Percentiles rank a stretch among this genome's conserved stretches.
Conservation (phyloP, 2,329 filamentous ascomycete species). For the Fusarium newnesense region DNA sequence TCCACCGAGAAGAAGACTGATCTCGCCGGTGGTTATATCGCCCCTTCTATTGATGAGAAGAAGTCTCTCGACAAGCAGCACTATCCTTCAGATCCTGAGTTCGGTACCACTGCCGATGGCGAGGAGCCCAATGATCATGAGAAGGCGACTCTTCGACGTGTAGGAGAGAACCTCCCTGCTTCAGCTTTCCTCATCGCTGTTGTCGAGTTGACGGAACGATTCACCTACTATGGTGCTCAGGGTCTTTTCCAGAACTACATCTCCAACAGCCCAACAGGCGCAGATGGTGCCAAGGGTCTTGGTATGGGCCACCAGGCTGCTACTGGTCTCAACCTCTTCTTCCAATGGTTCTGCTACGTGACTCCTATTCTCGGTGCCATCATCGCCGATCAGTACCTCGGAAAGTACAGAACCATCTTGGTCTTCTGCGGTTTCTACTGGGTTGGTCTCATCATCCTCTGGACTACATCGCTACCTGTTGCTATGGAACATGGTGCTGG, state of each 20-base stretch:
- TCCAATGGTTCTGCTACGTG: conserved; percentile 62
- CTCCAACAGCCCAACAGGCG: conserved; percentile 47
- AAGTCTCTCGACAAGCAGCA: conserved; percentile 39
- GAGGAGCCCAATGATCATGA: conserved; percentile 65
- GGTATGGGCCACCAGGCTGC: conserved; percentile 65
- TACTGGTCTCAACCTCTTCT: conserved; percentile 65
- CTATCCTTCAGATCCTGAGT: conserved; percentile 40
- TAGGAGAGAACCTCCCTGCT: conserved; percentile 64
- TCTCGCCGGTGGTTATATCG: conserved; percentile 40
- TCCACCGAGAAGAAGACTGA: conserved; percentile 39
- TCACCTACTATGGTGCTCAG: conserved; percentile 66
- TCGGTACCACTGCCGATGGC: conserved; percentile 54
- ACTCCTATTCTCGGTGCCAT: conserved; percentile 62
- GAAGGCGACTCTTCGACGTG: conserved; percentile 59
- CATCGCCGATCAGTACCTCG: conserved; percentile 67
- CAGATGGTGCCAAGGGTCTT: conserved; percentile 60
- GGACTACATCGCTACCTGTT: conserved; percentile 59
- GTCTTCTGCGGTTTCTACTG: conserved; percentile 68
- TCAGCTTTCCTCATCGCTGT: conserved; percentile 67
- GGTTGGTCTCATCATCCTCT: conserved; percentile 64
- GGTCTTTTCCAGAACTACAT: conserved; percentile 68
- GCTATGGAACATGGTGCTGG: conserved; percentile 52
- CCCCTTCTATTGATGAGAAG: conserved; percentile 39
- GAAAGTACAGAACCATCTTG: conserved; percentile 71
- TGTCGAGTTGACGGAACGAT: conserved; percentile 67